These are phyloP conservation scores for Cryptococcus hybrid DNA, from an alignment of 1,284 basidiomycete genomes.

Conservation along the genomic window DNA sequence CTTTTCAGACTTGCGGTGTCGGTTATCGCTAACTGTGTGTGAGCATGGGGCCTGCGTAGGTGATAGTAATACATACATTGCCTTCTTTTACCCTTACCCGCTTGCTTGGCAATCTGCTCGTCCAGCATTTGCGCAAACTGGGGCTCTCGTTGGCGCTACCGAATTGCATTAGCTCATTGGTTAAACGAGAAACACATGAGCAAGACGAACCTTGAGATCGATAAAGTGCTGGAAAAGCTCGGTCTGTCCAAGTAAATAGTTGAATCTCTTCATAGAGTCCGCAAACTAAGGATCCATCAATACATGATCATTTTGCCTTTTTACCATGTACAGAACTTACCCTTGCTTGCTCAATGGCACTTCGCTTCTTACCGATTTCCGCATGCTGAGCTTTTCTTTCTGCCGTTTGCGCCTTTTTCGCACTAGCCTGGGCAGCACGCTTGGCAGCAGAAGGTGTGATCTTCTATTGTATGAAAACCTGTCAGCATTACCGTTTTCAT, in stretches of 20 bases:
- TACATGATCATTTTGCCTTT: not conserved
- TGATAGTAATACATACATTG: slow-evolving; percentile 55
- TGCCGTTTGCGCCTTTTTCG: slow-evolving; percentile 39
- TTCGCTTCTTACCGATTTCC: slow-evolving; percentile 42
- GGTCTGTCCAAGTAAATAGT: slow-evolving; percentile 90
- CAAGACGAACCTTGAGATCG: slow-evolving; percentile 74
- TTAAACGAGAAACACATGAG: not conserved
- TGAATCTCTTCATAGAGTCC: slow-evolving; percentile 94
- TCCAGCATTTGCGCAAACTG: slow-evolving; percentile 90
- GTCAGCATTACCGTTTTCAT: not conserved
- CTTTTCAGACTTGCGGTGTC: slow-evolving; percentile 94
- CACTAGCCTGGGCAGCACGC: slow-evolving; percentile 27
- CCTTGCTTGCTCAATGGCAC: slow-evolving; percentile 47
- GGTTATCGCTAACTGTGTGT: slow-evolving; percentile 58
- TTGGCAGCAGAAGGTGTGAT: slow-evolving; percentile 35
- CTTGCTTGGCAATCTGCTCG: slow-evolving; percentile 58
- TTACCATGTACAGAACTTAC: slow-evolving; percentile 19
- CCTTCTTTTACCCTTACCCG: slow-evolving; percentile 73
- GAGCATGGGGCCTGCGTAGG: not conserved
- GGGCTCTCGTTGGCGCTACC: slow-evolving; percentile 81
- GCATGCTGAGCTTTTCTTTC: slow-evolving; percentile 42
- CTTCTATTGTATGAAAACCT: not conserved
- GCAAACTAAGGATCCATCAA: slow-evolving; percentile 58
- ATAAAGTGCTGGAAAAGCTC: slow-evolving; percentile 96
- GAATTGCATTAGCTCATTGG: not conserved